Percentiles rank a stretch among this genome's conserved stretches.
Conservation (phyloP, 495 filamentous ascomycete species). For the Pyrenula massariospora region DNA sequence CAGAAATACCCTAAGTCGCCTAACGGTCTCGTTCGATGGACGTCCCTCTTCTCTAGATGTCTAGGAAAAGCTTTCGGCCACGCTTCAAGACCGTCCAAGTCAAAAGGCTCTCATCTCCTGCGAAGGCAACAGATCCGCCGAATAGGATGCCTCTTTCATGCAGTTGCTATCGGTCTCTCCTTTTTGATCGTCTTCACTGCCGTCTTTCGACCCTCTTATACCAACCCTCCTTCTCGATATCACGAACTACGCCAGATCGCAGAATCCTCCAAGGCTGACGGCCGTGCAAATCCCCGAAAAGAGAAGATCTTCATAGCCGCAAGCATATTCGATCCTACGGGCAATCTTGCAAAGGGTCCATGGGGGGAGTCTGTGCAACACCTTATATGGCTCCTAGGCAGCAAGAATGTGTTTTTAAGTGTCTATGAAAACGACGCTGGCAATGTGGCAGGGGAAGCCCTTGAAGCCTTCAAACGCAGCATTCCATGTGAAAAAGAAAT, state of each 20-base stretch:
- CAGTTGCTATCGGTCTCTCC: slow-evolving; percentile 56
- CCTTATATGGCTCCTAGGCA: slow-evolving; percentile 49
- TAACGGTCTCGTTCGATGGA: slow-evolving; percentile 5
- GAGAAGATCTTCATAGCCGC: slow-evolving; percentile 69
- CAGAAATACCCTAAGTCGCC: neutral
- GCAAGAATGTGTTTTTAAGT: slow-evolving; percentile 36
- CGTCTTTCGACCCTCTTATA: slow-evolving; percentile 50
- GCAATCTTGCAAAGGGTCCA: slow-evolving; percentile 44
- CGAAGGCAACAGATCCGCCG: slow-evolving; percentile 42
- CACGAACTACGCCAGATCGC: slow-evolving; percentile 22
- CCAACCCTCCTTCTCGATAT: slow-evolving; percentile 39
- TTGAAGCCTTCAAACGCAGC: slow-evolving; percentile 28
- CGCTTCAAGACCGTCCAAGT: slow-evolving; percentile 8
- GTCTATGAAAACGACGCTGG: slow-evolving; percentile 66
- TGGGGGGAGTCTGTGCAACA: slow-evolving; percentile 56
- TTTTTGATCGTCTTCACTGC: slow-evolving; percentile 40
- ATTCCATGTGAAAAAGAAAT: slow-evolving; percentile 39
- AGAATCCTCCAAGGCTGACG: slow-evolving; percentile 22
- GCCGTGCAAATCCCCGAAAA: slow-evolving; percentile 48
- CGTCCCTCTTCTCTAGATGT: slow-evolving; percentile 17
- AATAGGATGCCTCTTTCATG: slow-evolving; percentile 50
- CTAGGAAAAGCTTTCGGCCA: slow-evolving; percentile 20
- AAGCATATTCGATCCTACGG: slow-evolving; percentile 55
- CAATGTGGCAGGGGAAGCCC: slow-evolving; percentile 26
- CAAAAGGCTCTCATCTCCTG: slow-evolving; percentile 15